Evolutionary conservation across 2,329 filamentous ascomycete species (phyloP), one percentile per base, ranked within the genome.

Genomic region (Akanthomyces dipterigenus): DNA sequence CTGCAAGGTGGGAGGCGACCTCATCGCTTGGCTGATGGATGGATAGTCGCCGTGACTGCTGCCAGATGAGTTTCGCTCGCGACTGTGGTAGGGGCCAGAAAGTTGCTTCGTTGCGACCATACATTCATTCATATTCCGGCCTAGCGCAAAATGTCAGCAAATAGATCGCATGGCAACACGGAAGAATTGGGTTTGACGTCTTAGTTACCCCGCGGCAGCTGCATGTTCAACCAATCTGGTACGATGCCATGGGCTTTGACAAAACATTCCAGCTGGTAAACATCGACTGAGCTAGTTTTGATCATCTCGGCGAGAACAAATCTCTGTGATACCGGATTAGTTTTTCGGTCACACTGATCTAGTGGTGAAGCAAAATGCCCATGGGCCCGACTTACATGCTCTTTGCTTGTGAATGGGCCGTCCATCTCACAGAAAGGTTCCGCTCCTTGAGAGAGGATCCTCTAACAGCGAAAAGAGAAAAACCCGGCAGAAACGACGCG

Each of bases 251-350:
- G 71, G 43, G 67, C 64, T 63, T 68, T 77, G 65, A 85, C 74
- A 63, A 85, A 82, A 14, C 73, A 71, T 22, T 78, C 76, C 34
- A 85, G 70, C 20, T 69, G 70, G 12, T 73, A 69, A 26, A 82
- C 68, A 61, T 82, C 77, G 62, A 84, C 71, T 34, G 75, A 70
- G 72, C 82, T 85, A 63, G 76, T 76, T 67, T 84, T 85, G 71
- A 85, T 80, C 66, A 84, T 81, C 70, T 85, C 82, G 61, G 77
- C 80, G 61, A 85, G 76, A 63, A 85, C 73, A 68, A 83, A 83
- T 64, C 82, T 80, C 82, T 85, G 67, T n/a, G 53, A n/a, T 46
- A 60, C 11, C 50, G 42, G 58, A 3, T 42, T 31, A 61, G 46
- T 57, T 54, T 31, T 20, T 24, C 12, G 7, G 16, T 11, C 12